These are phyloP conservation scores for Noccaea caerulescens DNA, from an alignment of 345 rosid genomes.

Conservation along the genomic window DNA sequence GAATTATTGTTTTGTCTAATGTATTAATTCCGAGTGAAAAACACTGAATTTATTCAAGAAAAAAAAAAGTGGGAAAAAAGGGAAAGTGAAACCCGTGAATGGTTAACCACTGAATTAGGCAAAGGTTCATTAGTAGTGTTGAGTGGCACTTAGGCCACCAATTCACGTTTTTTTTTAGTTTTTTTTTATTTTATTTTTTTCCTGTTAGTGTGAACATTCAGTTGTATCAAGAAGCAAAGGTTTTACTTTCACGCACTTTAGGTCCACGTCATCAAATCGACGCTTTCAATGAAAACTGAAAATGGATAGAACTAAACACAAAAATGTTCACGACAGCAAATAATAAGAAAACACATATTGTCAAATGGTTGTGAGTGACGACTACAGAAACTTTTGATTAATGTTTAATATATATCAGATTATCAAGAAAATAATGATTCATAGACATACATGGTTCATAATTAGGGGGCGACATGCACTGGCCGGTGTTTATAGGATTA, in stretches of 20 bases:
- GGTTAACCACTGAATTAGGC: constrained; percentile 47
- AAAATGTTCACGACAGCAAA: constrained; percentile 43
- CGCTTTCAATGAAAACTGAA: constrained; percentile 35
- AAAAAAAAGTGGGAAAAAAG: constrained; percentile 27
- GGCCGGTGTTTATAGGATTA: constrained; percentile 46
- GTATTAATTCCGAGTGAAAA: constrained; percentile 7
- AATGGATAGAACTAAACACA: constrained; percentile 32
- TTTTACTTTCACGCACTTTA: constrained; percentile 46
- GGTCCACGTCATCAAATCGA: constrained; percentile 36
- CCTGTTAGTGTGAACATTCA: constrained; percentile 40
- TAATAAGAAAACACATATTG: constrained; percentile 23
- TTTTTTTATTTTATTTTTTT: not conserved
- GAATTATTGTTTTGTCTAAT: not conserved
- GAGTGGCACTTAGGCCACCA: constrained; percentile 47
- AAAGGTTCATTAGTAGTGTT: constrained; percentile 49
- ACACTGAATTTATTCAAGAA: constrained; percentile 21
- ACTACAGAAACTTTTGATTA: constrained; percentile 17
- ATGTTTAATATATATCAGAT: constrained; percentile 2
- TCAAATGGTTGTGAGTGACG: constrained; percentile 33
- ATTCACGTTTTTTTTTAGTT: constrained; percentile 34
- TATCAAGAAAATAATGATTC: constrained; percentile 37
- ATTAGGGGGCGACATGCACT: constrained; percentile 43
- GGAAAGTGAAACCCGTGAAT: constrained; percentile 53
- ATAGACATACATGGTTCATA: constrained; percentile 35
- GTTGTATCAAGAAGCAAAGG: constrained; percentile 44